Evolutionary conservation across 2,329 filamentous ascomycete genomes (phyloP).

Genomic region (Ceratocystis variospora): DNA sequence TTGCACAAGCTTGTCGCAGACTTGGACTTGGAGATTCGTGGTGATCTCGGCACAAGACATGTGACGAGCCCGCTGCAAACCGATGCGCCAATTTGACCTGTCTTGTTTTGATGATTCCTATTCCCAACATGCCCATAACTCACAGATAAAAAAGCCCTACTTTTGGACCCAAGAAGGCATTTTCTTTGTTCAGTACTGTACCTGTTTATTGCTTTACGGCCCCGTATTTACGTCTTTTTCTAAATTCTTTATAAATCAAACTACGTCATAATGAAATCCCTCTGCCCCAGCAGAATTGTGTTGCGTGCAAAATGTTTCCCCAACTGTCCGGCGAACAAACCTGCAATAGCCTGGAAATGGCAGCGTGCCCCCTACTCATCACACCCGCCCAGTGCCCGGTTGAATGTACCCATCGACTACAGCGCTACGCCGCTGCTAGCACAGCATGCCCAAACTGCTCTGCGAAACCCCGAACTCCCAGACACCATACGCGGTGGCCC

Average conservation of each 20-base stretch:
- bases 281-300: not conserved
- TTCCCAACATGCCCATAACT: not conserved
- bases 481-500: conserved; percentile 49
- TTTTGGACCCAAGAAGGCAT: not conserved
- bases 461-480: conserved; percentile 59
- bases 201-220: not conserved
- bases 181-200: not conserved
- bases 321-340: not conserved
- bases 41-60: conserved; percentile 12
- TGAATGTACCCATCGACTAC: conserved; percentile 85
- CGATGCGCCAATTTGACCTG: not conserved
- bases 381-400: conserved; percentile 44
- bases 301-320: not conserved
- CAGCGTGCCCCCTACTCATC: conserved; percentile 34
- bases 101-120: not conserved
- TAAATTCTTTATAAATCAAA: not conserved
- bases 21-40: conserved; percentile 6
- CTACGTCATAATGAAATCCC: not conserved
- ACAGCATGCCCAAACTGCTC: conserved; percentile 60
- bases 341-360: not conserved
- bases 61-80: conserved; percentile 15
- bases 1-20: not conserved
- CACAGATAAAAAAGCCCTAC: not conserved
- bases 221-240: not conserved
- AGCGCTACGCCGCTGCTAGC: conserved; percentile 65